Base-by-base conservation (phyloP, 495 filamentous ascomycete species). In the Penicillium longicatenatum region DNA sequence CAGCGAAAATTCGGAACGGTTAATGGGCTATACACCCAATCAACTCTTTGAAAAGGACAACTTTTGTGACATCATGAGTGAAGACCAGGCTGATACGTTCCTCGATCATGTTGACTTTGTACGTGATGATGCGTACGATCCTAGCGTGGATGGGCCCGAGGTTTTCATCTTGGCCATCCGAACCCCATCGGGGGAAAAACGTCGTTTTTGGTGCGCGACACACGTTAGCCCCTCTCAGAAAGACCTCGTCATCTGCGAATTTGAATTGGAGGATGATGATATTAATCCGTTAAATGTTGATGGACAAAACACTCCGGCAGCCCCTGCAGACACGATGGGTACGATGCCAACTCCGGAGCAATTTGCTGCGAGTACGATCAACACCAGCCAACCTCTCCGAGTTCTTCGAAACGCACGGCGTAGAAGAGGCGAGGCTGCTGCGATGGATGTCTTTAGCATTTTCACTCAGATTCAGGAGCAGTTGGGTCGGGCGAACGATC, bases 371-470 rank as follows among this genome's bases (percentile, higher is more conserved):
- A 74, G 68, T 43, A 96, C 90, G 0, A 76, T 86, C 49, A 86
- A 84, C 57, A 72, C 77, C 39, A 93, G 88, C 69, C 90, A 85
- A 58, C 92, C 93, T 6, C 76, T 98, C 30, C 80, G 93, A 11
- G 82, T 93, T 4, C 74, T 96, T 17, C 82, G 91, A n/a, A 89
- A 84, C 70, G 88, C 91, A 0, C 82, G 91, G 7, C 87, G 89
- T 57, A 71, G 86, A 45, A 87, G 82, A 62, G 92, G 92, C 14
- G 92, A 96, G 63, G 89, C 91, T 19, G 90, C 91, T 35, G 87
- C 89, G 0, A 95, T 97, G 90, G 91, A 95, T 65, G 90, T 95
- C 7, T 96, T 96, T 67, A 93, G 92, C 68, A 90, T 97, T 56
- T 89, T 97, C 3, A 64, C 66, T 4, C 74, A 76, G 35, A 67